These are phyloP conservation scores for Helotiales sp. DNA, from an alignment of 2,329 filamentous ascomycete species.

Conservation along the genomic window DNA sequence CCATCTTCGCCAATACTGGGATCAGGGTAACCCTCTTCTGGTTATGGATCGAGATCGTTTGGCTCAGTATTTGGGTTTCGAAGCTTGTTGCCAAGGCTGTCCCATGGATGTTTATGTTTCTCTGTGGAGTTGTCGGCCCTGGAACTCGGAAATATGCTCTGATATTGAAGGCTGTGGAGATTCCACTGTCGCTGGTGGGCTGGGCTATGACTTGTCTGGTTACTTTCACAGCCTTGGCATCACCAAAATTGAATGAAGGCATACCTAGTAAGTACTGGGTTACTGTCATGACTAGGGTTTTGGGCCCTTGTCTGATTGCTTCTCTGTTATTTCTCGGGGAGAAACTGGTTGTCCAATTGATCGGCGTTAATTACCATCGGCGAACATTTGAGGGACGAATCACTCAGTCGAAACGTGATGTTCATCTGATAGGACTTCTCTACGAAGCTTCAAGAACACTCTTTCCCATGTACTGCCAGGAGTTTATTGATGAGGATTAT, in stretches of 20 bases:
- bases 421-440: slow-evolving; percentile 78
- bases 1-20: slow-evolving; percentile 40
- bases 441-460: no score
- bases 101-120: slow-evolving; percentile 69
- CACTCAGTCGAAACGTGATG: slow-evolving; percentile 85
- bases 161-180: slow-evolving; percentile 66
- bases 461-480: no score
- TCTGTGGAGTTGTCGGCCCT: slow-evolving; percentile 70
- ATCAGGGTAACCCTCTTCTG: slow-evolving; percentile 65
- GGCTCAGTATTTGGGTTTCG: slow-evolving; percentile 69
- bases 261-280: slow-evolving; percentile 56
- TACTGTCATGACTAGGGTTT: slow-evolving; percentile 63
- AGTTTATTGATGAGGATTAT: no score
- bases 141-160: slow-evolving; percentile 73
- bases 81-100: slow-evolving; percentile 67
- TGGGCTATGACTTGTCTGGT: slow-evolving; percentile 68
- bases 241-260: slow-evolving; percentile 36
- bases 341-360: slow-evolving; percentile 79
- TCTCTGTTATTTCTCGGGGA: slow-evolving; percentile 77
- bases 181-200: slow-evolving; percentile 70
- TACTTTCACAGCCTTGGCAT: slow-evolving; percentile 63
- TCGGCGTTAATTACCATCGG: slow-evolving; percentile 84
- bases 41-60: slow-evolving; percentile 71
- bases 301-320: slow-evolving; percentile 70
- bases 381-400: slow-evolving; percentile 83